These are phyloP conservation scores for Alternaria dauci DNA, from an alignment of 2,329 filamentous ascomycete genomes.

Conservation along the genomic window DNA sequence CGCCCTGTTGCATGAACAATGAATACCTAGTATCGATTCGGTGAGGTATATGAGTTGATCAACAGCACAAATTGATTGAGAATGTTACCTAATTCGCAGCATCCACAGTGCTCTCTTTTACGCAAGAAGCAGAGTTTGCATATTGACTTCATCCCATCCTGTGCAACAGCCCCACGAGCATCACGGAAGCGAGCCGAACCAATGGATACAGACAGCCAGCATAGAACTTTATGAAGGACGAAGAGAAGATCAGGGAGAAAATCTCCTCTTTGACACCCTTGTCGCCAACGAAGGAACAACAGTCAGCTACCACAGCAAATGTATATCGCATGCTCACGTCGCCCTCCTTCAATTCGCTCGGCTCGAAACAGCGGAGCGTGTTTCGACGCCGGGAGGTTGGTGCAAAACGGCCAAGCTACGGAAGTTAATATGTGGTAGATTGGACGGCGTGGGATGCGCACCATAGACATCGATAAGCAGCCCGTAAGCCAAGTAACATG, in stretches of 20 bases:
- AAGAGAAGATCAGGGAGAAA: not conserved
- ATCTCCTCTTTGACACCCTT: not conserved
- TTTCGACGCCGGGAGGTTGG: not conserved
- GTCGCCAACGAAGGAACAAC: not conserved
- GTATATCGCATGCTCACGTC: not conserved
- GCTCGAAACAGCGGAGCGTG: not conserved
- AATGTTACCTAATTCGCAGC: not conserved
- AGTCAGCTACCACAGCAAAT: not conserved
- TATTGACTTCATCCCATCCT: not conserved
- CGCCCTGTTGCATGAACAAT: not conserved
- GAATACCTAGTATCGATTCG: not conserved
- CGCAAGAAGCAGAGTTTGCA: not conserved
- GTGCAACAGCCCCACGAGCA: not conserved
- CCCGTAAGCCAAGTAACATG: not conserved
- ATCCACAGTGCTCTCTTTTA: not conserved
- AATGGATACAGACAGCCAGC: not conserved
- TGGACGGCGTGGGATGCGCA: slow-evolving; percentile 10
- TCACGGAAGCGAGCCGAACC: not conserved
- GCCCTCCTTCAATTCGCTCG: not conserved
- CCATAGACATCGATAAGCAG: slow-evolving; percentile 3
- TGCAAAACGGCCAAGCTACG: slow-evolving; percentile 5
- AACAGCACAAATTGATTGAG: not conserved
- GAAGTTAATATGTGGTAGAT: slow-evolving; percentile 16
- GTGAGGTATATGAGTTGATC: not conserved
- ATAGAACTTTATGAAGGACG: too few species aligned